These are phyloP conservation scores for Arthrinium phaeospermum DNA, from an alignment of 2,329 filamentous ascomycete species.

Conservation along the genomic window DNA sequence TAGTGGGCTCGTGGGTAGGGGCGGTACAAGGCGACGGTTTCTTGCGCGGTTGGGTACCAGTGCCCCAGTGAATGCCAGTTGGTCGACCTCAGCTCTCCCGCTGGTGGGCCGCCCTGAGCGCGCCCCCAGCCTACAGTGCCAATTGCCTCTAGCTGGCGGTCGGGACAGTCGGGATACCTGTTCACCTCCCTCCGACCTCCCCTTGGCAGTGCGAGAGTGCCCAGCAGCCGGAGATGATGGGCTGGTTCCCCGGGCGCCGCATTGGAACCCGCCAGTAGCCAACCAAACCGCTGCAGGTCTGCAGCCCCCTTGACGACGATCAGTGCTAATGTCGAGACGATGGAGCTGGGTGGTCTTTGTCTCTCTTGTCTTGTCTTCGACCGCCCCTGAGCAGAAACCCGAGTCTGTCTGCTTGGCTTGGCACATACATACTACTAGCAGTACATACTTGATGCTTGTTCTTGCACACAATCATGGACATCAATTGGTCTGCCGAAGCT, in stretches of 20 bases:
- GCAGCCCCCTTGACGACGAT: conserved; percentile 5
- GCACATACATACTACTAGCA: no score
- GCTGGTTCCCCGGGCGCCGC: conserved; percentile 7
- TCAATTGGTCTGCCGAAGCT: no score
- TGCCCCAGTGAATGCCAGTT: neutral
- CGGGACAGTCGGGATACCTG: neutral
- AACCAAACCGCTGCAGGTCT: neutral
- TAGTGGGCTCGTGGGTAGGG: neutral
- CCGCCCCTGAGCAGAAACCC: neutral
- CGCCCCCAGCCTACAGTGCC: neutral
- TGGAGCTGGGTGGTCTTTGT: neutral
- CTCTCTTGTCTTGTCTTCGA: neutral
- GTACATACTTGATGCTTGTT: no score
- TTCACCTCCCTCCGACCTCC: neutral
- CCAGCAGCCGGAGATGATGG: conserved; percentile 9
- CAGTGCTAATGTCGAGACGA: neutral
- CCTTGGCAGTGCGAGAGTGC: neutral
- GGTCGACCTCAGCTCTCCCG: neutral
- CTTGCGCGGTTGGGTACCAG: no score
- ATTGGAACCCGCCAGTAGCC: neutral
- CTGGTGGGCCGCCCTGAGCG: neutral
- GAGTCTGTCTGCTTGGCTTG: neutral
- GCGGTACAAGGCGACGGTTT: neutral
- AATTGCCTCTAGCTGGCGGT: neutral
- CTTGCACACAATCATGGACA: no score